These are phyloP conservation scores for Epichloe gansuensis DNA, from an alignment of 2,329 filamentous ascomycete species.

Conservation along the genomic window DNA sequence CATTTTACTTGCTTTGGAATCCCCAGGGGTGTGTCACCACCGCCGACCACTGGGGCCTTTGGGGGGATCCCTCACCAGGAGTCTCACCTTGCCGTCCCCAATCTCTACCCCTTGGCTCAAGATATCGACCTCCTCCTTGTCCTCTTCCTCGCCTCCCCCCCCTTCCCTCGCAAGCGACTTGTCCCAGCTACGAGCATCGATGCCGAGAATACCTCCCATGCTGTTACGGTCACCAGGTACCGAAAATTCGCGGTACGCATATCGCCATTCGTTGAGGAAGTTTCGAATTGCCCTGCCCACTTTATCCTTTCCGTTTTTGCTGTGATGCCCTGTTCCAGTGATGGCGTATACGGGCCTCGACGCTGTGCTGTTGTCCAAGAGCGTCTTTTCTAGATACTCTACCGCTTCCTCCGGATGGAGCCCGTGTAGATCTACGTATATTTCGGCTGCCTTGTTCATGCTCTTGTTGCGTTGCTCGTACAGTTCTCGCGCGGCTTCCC, in stretches of 20 bases:
- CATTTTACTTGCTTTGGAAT: conserved; percentile 5
- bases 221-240: conserved; percentile 82
- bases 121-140: conserved; percentile 38
- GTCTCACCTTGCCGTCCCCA: conserved; percentile 45
- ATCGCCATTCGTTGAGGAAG: conserved; percentile 91
- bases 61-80: conserved; percentile 48
- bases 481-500: conserved; percentile 79
- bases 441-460: conserved; percentile 43
- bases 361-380: conserved; percentile 67
- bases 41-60: conserved; percentile 41
- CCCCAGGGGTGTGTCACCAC: conserved; percentile 16
- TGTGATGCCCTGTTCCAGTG: conserved; percentile 92
- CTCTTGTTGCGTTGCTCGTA: conserved; percentile 89
- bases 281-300: conserved; percentile 85
- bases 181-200: conserved; percentile 56
- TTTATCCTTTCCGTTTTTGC: conserved; percentile 98
- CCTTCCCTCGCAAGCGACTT: conserved; percentile 41
- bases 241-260: conserved; percentile 90
- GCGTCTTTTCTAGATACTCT: conserved; percentile 78
- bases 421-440: conserved; percentile 94
- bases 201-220: conserved; percentile 63
- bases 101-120: conserved; percentile 38
- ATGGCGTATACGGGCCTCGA: conserved; percentile 81
- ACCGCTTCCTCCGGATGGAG: conserved; percentile 97
- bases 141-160: conserved; percentile 18